Evolutionary conservation across 768 basidiomycete species (phyloP), one percentile per base, ranked within the genome.

Genomic region (Lactarius evosmus): DNA sequence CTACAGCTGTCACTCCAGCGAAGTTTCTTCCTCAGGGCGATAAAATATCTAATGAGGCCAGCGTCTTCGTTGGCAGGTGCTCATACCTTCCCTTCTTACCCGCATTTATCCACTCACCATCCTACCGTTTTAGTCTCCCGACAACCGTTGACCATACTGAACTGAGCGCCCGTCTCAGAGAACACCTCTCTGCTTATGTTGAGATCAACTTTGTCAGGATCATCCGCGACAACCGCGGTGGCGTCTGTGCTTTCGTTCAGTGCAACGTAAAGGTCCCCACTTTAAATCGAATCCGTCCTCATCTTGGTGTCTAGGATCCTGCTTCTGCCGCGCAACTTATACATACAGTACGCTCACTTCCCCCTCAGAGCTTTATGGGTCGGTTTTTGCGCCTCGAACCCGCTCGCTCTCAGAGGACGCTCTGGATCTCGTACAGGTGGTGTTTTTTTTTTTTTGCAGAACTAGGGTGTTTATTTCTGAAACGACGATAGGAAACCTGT

Each of bases 1-100:
- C 25, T 49, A 58, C 61, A 38, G 60, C 61, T 52, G 70, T 70
- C 57, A 74, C 71, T 8, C 55, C 60, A 46, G 44, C 65, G 2
- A 62, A 63, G 30, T 52, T 32, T 52, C 36, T 27, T 44, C 49
- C 55, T 11, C 69, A 65, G 49, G 38, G 46, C 11, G 73, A 85
- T 51, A 83, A 79, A 70, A 78, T 82, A 71, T 81, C 83, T 60
- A 88, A 91, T 72, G 87, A 92, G 67, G 85, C 89, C 44, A 91
- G 89, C 70, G 81, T 93, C 69, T 93, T 93, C 73, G 86, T 93
- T 64, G 91, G 92, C 73, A 91, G 90, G 91, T 89, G 70, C 5
- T 72, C 68, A 9, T 29, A 34, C 54, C 40, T 51, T 64, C 53
- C 56, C 52, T 51, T 53, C 51, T 22, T 46, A 61, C 54, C 54